Conservation (phyloP, 441 rosid species). For the Brassica balearica region DNA sequence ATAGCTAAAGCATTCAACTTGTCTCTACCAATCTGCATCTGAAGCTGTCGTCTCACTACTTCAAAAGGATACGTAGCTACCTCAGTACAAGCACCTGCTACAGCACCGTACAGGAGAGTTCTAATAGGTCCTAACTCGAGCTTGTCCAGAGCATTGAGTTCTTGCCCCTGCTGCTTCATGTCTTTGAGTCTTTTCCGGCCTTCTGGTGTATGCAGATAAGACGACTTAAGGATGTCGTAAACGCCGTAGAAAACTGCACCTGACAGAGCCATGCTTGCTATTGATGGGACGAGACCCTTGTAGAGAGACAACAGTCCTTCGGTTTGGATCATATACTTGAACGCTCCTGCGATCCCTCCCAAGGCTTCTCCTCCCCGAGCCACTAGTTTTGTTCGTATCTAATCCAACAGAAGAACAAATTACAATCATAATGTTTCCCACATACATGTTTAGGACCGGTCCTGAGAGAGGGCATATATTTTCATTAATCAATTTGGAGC, state of each 20-base stretch:
- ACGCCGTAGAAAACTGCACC: constrained; percentile 87
- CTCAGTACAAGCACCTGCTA: constrained; percentile 89
- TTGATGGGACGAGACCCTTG: constrained; percentile 80
- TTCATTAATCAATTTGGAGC: too few species aligned
- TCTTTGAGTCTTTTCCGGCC: constrained; percentile 66
- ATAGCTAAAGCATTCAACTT: constrained; percentile 68
- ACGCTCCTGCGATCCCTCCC: constrained; percentile 79
- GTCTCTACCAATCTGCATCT: constrained; percentile 64
- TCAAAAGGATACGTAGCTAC: constrained; percentile 85
- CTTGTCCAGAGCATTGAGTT: constrained; percentile 69
- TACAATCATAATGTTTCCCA: constrained; percentile 11
- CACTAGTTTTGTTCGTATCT: constrained; percentile 82
- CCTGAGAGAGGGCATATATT: neutral
- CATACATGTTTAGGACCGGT: neutral
- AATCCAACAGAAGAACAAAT: constrained; percentile 18
- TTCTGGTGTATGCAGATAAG: constrained; percentile 73
- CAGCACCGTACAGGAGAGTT: constrained; percentile 78
- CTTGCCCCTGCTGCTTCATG: constrained; percentile 62
- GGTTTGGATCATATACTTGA: constrained; percentile 62
- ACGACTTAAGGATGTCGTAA: constrained; percentile 75
- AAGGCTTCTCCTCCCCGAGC: constrained; percentile 87
- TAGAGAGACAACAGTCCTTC: constrained; percentile 89
- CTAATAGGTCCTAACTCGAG: constrained; percentile 81
- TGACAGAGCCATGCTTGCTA: constrained; percentile 78
- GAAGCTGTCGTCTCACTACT: constrained; percentile 83